Base-by-base conservation (phyloP, 148 eudicot species). In the Heliosperma pusillum region DNA sequence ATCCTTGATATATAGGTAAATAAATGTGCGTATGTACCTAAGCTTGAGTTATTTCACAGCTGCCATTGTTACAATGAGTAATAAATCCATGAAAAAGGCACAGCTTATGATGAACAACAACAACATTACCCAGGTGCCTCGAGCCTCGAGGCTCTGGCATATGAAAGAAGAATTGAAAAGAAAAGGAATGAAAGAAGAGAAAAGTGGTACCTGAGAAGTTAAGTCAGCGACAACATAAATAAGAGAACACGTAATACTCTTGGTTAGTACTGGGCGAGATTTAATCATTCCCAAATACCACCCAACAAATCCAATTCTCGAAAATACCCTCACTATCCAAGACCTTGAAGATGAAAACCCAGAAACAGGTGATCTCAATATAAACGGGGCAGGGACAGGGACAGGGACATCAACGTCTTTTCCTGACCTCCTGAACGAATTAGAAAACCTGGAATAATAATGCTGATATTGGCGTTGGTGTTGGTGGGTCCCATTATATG, bases 201-300 rank as follows among this genome's bases (percentile, higher is more conserved):
- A 62, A 29, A 45, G 1, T 19, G 64, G 40, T 33, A 86, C 99
- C 97, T 95, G 99, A 71, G 99, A 90, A 7, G 99, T 86, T 10
- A 95, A 81, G 57, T 95, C 99, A 26, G 99, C 93, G 26, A 88
- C 94, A 21, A 86, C 73, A 65, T 92, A 92, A 76, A 95, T 92
- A 44, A 87, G 58, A 27, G 86, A 88, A 66, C 82, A 85, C 76
- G 99, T 95, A 58, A 89, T 15, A 76, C 94, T 86, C 75, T 95
- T 95, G 2, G 97, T 95, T 61, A 88, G 74, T 83, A 92, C 73
- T 25, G 99, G 99, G 55, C 85, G 88, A 62, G 89, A 77, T 30
- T 92, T 86, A 21, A 95, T 79, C 94, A 85, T 71, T 55, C 90
- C 83, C 87, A 95, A 81, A 75, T 95, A 95, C 99, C 99, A 95